A percentile compares a stretch with the other conserved stretches of the same genome.
Evolutionary conservation across 495 filamentous ascomycete species (phyloP).

Genomic region (Aspergillus asperescens): DNA sequence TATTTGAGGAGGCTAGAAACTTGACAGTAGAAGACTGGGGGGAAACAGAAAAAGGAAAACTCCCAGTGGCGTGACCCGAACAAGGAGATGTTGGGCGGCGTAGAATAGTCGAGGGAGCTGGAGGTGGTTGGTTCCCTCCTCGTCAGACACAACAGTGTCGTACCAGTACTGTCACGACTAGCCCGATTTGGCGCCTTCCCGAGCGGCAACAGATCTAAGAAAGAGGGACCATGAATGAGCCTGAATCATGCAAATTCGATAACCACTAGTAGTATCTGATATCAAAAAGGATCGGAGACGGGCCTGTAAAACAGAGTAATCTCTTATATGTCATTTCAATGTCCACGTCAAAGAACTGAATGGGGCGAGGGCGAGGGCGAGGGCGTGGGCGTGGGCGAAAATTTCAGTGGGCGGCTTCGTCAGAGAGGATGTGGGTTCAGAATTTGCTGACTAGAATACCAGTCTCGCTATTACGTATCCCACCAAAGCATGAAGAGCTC

Average conservation of each 20-base stretch:
- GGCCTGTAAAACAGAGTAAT: no score
- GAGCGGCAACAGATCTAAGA: constrained; percentile 4
- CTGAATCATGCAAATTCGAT: no score
- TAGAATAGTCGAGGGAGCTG: constrained; percentile 30
- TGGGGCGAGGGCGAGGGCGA: no score
- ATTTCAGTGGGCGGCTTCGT: no score
- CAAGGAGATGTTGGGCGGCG: constrained; percentile 33
- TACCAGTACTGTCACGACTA: constrained; percentile 9
- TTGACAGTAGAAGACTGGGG: constrained; percentile 1
- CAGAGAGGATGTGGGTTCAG: not conserved
- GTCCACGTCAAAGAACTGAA: no score
- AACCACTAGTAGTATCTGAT: no score
- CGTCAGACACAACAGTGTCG: not conserved
- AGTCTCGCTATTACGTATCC: not conserved
- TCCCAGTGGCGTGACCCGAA: constrained; percentile 32
- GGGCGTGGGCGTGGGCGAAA: no score
- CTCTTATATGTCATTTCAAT: no score
- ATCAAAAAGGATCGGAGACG: no score
- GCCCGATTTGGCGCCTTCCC: constrained; percentile 14
- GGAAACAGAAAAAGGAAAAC: constrained; percentile 24
- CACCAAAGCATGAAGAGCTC: not conserved
- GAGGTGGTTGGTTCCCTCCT: constrained; percentile 23
- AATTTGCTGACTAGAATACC: constrained; percentile 3
- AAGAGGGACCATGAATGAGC: not conserved
- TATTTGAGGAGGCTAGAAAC: constrained; percentile 7